These are phyloP conservation scores for Lathyrus aphaca DNA, from an alignment of 306 rosid species.

Conservation along the genomic window DNA sequence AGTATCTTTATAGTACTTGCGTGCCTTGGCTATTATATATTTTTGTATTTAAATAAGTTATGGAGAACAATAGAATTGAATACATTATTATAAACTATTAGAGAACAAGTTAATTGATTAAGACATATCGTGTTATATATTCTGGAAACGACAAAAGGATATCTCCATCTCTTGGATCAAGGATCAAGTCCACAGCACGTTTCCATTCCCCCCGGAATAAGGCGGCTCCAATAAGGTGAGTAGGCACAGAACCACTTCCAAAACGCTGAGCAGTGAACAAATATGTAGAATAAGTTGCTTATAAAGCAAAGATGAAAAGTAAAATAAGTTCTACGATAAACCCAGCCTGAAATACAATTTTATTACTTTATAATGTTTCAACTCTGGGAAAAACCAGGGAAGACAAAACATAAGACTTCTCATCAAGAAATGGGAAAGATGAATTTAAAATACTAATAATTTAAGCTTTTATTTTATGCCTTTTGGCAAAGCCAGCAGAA, in stretches of 20 bases:
- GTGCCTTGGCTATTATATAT: constrained; percentile 60
- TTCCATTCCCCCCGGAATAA: constrained; percentile 92
- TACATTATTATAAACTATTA: constrained; percentile 27
- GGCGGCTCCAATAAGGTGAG: constrained; percentile 79
- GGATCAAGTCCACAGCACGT: constrained; percentile 75
- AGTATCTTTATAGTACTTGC: constrained; percentile 79
- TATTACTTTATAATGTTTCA: not conserved
- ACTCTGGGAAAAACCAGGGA: not conserved
- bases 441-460: not conserved
- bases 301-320: constrained; percentile 13
- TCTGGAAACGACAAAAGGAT: constrained; percentile 65
- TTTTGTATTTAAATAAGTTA: constrained; percentile 70
- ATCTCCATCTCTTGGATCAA: constrained; percentile 98
- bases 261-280: constrained; percentile 69
- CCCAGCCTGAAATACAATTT: constrained; percentile 18
- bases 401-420: not conserved
- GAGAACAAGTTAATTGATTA: constrained; percentile 35
- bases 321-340: constrained; percentile 15
- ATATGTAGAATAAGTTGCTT: constrained; percentile 40
- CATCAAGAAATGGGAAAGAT: constrained; percentile 22
- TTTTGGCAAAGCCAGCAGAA: too few relatives aligned
- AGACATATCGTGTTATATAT: constrained; percentile 31
- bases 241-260: constrained; percentile 95
- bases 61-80: constrained; percentile 46
- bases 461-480: too few relatives aligned